phyloP scores from a whole-genome alignment of 345 rosid species.

The Euphorbia tirucalli region DNA sequence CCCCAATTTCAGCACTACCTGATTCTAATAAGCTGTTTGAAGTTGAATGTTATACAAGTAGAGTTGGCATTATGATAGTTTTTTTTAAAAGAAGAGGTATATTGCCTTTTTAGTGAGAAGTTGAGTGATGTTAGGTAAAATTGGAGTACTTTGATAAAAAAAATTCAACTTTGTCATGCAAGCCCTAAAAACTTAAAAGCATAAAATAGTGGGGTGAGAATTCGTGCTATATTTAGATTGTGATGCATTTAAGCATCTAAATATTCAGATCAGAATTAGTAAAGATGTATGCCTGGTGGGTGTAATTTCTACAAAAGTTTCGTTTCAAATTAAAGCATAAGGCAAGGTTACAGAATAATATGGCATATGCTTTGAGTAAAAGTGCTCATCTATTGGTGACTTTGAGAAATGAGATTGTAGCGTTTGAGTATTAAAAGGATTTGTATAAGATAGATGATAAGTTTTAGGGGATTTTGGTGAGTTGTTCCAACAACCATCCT shows the following conservation, averaged over 20 bases:
- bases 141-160: neutral
- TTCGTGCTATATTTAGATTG: too few relatives aligned
- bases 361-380: neutral
- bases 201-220: neutral
- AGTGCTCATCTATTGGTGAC: neutral
- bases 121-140: neutral
- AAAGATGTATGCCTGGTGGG: neutral
- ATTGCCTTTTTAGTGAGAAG: neutral
- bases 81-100: neutral
- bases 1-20: neutral
- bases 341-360: neutral
- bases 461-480: neutral
- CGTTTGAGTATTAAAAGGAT: neutral
- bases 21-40: neutral
- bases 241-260: neutral
- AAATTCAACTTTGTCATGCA: neutral
- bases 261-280: neutral
- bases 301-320: neutral
- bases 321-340: neutral
- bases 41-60: neutral
- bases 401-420: neutral
- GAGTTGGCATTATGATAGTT: neutral
- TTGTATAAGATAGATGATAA: neutral
- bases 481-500: too few relatives aligned
- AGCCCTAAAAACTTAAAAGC: neutral